Evolutionary conservation across 805 yeast species (phyloP), one percentile per base, ranked within the genome.

Genomic region (Yarrowia sp.): DNA sequence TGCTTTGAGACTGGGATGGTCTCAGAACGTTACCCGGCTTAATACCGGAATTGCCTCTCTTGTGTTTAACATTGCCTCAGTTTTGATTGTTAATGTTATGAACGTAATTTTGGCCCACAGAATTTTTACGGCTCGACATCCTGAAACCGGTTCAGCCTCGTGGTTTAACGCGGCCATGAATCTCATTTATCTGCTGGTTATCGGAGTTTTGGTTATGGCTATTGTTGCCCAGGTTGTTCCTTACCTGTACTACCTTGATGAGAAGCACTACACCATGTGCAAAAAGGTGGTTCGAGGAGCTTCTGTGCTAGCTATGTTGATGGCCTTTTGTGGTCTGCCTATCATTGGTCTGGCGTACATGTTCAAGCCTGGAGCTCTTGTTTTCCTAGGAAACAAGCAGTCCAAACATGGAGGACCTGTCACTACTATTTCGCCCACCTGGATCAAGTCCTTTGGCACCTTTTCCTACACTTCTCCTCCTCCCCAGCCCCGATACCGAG

Each of bases 121-220:
- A 72, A 77, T 88, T 26, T 87, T 87, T 75, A 86, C 90, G 5
- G 86, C 91, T 89, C 80, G 87, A 72, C 92, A 88, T 72, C 92
- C 93, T 14, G 85, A 83, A 56, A 81, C 85, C 9, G 92, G 92
- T 43, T 79, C 83, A 17, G 73, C 81, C 46, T 76, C 73, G 64
- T 62, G 66, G 66, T 84, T 88, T 70, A 83, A 86, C 83, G 66
- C 67, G 35, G 61, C 75, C 30, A 83, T 88, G 87, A 71, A 80
- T 49, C 44, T 74, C 2, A 68, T 85, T 38, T 88, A 88, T 71
- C 68, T 75, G 7, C 68, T 85, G 58, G 91, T 88, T 30, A 63
- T 80, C 28, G 85, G 82, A 6, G 79, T 87, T 62, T 81, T 88
- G 52, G 79, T 80, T n/a, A 85, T 87, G 87, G 88, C 91, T 19